phyloP scores from a whole-genome alignment of 495 filamentous ascomycete species.

The Neurospora sp. region DNA sequence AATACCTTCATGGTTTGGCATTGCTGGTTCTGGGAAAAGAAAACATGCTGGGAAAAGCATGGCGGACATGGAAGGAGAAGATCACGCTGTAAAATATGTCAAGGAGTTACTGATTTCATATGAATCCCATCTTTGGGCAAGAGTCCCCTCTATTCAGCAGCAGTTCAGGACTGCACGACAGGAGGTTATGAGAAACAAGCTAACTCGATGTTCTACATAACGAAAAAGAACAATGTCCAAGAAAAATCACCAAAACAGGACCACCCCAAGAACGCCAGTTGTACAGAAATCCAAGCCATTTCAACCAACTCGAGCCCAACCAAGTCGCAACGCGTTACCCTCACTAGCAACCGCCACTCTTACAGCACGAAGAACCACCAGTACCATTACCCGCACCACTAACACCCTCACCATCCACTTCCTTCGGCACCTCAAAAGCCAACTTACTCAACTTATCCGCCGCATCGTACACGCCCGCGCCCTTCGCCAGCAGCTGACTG shows the following conservation, averaged over 20 bases:
- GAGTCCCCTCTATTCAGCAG: background rate
- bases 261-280: slow-evolving; percentile 3
- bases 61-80: background rate
- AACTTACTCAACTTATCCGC: slow-evolving; percentile 36
- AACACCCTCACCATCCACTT: slow-evolving; percentile 21
- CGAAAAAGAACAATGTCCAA: background rate
- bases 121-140: background rate
- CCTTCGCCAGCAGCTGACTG: slow-evolving; percentile 49
- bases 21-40: background rate
- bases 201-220: background rate
- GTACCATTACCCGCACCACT: background rate
- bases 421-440: slow-evolving; percentile 24
- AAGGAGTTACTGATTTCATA: background rate
- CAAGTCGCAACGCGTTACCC: slow-evolving; percentile 34
- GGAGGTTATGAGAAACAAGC: background rate
- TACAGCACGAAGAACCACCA: background rate
- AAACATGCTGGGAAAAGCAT: background rate
- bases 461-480: slow-evolving; percentile 34
- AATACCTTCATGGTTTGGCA: background rate
- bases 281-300: slow-evolving; percentile 22
- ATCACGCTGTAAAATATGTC: background rate
- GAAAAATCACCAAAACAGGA: background rate
- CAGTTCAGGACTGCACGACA: background rate
- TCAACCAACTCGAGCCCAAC: background rate
- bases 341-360: slow-evolving; percentile 50